Evolutionary conservation across 306 rosid genomes (phyloP).

Genomic region (Medicago arabica): DNA sequence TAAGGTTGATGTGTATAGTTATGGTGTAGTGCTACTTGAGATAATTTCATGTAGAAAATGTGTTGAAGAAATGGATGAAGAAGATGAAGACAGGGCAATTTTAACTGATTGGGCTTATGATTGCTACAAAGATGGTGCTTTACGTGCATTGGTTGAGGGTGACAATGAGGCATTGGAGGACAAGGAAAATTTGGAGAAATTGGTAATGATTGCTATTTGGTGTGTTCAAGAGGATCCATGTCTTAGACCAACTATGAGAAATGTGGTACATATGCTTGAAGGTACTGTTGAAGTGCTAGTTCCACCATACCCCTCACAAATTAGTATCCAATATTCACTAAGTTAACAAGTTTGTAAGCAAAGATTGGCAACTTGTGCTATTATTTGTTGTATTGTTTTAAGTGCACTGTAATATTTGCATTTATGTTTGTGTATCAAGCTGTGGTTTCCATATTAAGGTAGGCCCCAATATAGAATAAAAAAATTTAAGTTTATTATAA

Average conservation of each 20-base stretch:
- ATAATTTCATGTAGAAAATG: conserved; percentile 44
- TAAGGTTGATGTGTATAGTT: conserved; percentile 51
- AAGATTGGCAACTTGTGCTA: conserved; percentile 8
- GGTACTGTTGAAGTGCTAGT: conserved; percentile 47
- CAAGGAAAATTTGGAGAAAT: conserved; percentile 33
- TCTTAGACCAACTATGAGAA: conserved; percentile 49
- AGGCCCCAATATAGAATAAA: too few relatives aligned
- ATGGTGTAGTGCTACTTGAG: conserved; percentile 48
- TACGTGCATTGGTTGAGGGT: conserved; percentile 40
- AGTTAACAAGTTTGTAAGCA: background rate
- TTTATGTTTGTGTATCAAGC: background rate
- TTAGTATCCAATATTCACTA: conserved; percentile 39
- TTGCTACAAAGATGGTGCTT: conserved; percentile 19
- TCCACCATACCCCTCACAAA: conserved; percentile 41
- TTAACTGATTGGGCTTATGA: conserved; percentile 50
- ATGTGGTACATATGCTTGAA: conserved; percentile 51
- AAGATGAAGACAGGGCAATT: conserved; percentile 44
- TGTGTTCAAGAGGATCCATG: conserved; percentile 41
- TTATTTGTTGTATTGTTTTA: background rate
- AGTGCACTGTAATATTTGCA: conserved; percentile 17
- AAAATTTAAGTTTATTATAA: too few relatives aligned
- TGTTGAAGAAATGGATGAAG: conserved; percentile 37
- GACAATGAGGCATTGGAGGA: conserved; percentile 51
- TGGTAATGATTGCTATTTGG: conserved; percentile 6
- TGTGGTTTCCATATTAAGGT: too few relatives aligned